These are phyloP conservation scores for Prototheca wickerhamii DNA, from an alignment of 163 green algal genomes.

Conservation along the genomic window DNA sequence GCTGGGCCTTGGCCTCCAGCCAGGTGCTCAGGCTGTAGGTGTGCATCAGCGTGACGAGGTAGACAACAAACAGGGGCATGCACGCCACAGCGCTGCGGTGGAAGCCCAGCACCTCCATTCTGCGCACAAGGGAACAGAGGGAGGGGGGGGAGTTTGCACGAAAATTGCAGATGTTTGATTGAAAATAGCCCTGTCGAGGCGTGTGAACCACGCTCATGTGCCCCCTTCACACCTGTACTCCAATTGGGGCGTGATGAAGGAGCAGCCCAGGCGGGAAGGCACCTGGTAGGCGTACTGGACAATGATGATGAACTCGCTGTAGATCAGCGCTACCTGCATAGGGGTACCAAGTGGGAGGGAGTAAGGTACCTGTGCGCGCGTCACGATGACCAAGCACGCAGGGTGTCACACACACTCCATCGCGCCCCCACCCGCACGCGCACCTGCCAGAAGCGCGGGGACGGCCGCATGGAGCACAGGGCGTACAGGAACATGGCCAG, in stretches of 20 bases:
- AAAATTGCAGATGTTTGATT: too few relatives aligned
- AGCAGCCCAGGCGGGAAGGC: slow-evolving; percentile 31
- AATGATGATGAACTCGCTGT: slow-evolving; percentile 42
- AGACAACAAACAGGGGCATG: slow-evolving; percentile 58
- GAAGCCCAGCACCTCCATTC: slow-evolving; percentile 38
- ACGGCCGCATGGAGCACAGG: slow-evolving; percentile 35
- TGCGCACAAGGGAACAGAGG: neutral
- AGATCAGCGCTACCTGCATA: slow-evolving; percentile 46
- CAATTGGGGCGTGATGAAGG: slow-evolving; percentile 16
- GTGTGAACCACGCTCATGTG: neutral
- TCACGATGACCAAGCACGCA: neutral
- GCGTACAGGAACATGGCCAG: slow-evolving; percentile 44
- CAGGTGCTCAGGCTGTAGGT: slow-evolving; percentile 34
- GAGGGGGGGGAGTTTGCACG: neutral
- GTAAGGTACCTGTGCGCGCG: too few relatives aligned
- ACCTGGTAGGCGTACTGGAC: slow-evolving; percentile 40
- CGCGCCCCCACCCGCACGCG: neutral
- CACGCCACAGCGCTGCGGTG: slow-evolving; percentile 30
- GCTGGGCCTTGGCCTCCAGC: slow-evolving; percentile 7
- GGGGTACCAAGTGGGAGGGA: too few relatives aligned
- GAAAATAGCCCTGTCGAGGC: too few relatives aligned
- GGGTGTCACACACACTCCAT: neutral
- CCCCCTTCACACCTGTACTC: slow-evolving; percentile 6
- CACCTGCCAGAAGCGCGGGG: slow-evolving; percentile 48
- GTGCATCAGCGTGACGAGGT: slow-evolving; percentile 60